phyloP scores from a whole-genome alignment of 176 grass and related monocot genomes.

The Tillandsia leiboldiana region DNA sequence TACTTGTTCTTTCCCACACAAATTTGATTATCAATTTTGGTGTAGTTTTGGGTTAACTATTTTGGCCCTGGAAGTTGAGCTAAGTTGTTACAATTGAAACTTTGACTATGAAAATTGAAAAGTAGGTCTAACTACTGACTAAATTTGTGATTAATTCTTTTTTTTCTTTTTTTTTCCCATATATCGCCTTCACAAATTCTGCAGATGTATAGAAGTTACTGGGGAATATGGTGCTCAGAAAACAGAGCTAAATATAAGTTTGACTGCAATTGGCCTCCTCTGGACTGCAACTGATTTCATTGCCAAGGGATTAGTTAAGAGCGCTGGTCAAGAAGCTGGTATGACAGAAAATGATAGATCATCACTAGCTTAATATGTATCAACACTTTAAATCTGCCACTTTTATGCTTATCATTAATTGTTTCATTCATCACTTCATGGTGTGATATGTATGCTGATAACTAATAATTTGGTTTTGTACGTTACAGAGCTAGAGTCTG shows the following conservation, averaged over 20 bases:
- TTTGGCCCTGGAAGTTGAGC: not conserved
- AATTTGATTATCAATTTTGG: too few relatives aligned
- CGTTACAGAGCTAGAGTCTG: slow-evolving; percentile 24
- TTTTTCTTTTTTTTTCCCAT: slow-evolving; percentile 14
- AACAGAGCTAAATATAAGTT: slow-evolving; percentile 96
- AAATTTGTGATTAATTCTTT: not conserved
- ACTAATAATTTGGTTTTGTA: not conserved
- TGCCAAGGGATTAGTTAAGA: slow-evolving; percentile 72
- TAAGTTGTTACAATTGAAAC: not conserved
- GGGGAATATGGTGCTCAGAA: slow-evolving; percentile 86
- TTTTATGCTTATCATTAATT: too few relatives aligned
- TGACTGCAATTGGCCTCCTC: slow-evolving; percentile 92
- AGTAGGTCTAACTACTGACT: not conserved
- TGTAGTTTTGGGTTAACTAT: not conserved
- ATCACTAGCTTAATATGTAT: slow-evolving; percentile 14
- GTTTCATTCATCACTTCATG: not conserved
- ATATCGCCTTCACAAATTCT: slow-evolving; percentile 33
- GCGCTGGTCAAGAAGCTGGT: slow-evolving; percentile 29
- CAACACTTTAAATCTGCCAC: not conserved
- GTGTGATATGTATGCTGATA: not conserved
- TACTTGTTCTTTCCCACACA: too few relatives aligned
- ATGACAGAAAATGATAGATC: slow-evolving; percentile 14
- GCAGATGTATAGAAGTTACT: slow-evolving; percentile 87
- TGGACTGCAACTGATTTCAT: slow-evolving; percentile 96
- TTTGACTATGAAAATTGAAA: not conserved